Evolutionary conservation across 2,329 filamentous ascomycete genomes (phyloP).

Genomic region (Raffaelea ambrosiae): DNA sequence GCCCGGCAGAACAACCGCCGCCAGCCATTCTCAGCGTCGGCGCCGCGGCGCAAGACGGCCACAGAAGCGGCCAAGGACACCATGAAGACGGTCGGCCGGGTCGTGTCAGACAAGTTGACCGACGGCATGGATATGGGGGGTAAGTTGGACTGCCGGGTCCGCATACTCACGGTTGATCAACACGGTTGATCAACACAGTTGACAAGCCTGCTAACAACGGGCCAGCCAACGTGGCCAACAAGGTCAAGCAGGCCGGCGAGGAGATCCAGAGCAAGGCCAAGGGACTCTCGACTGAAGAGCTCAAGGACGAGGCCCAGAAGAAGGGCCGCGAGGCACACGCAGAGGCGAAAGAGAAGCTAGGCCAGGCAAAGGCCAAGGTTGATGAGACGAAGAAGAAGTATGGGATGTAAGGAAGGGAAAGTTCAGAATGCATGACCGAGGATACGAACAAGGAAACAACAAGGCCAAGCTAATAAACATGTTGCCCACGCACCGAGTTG

Average conservation of each 20-base stretch:
- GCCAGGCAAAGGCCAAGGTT: constrained; percentile 28
- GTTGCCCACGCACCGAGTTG: too few species aligned
- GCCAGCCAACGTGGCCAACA: constrained; percentile 28
- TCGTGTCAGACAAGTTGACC: constrained; percentile 52
- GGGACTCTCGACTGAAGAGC: constrained; percentile 12
- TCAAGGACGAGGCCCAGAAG: constrained; percentile 22
- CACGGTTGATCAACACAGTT: neutral
- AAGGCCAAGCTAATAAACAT: too few species aligned
- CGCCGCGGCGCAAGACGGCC: constrained; percentile 36
- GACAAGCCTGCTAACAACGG: too few species aligned
- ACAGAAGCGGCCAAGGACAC: constrained; percentile 47
- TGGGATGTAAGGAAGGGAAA: constrained; percentile 27
- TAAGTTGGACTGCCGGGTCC: too few species aligned
- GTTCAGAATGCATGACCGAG: too few species aligned
- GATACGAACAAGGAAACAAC: too few species aligned
- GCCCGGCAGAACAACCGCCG: constrained; percentile 23
- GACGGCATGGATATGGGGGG: constrained; percentile 51
- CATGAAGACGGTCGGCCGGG: constrained; percentile 50
- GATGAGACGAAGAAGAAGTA: constrained; percentile 23
- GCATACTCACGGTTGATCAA: too few species aligned
- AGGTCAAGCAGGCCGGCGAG: constrained; percentile 36
- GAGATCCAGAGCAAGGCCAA: constrained; percentile 15
- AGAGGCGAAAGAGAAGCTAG: constrained; percentile 18
- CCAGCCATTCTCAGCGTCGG: constrained; percentile 39
- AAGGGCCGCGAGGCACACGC: constrained; percentile 37